Conservation (phyloP, 768 basidiomycete genomes). For the Suillus occidentalis region DNA sequence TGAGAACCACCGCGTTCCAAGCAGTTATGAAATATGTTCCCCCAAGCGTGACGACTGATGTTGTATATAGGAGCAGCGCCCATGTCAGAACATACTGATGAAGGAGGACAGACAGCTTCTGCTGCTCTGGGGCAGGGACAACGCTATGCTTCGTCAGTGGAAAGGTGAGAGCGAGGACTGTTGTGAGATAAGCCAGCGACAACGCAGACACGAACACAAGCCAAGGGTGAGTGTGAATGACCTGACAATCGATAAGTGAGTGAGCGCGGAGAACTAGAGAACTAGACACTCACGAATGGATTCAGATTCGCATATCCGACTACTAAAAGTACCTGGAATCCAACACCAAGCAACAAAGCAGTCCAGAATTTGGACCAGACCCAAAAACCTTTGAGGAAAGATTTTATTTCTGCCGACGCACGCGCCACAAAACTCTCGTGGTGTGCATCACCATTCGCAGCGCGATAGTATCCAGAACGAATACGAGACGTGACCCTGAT, state of each 20-base stretch:
- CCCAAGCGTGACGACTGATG: conserved; percentile 45
- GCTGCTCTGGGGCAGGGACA: conserved; percentile 35
- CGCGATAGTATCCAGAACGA: conserved; percentile 13
- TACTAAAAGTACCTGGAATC: conserved; percentile 48
- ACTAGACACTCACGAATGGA: conserved; percentile 51
- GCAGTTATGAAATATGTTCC: conserved; percentile 57
- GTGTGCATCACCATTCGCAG: conserved; percentile 7
- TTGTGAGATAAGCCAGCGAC: conserved; percentile 50
- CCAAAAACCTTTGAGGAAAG: conserved; percentile 37
- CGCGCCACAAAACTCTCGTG: conserved; percentile 13
- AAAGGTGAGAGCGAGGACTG: conserved; percentile 43
- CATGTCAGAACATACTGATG: conserved; percentile 61
- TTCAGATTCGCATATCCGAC: conserved; percentile 55
- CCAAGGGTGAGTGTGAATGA: conserved; percentile 58
- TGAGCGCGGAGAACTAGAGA: not conserved
- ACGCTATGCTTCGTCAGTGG: conserved; percentile 26
- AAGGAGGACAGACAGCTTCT: conserved; percentile 51
- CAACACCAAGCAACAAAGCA: conserved; percentile 46
- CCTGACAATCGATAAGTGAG: conserved; percentile 35
- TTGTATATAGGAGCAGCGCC: conserved; percentile 53
- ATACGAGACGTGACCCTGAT: conserved; percentile 20
- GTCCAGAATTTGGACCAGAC: conserved; percentile 65
- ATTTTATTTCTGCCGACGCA: conserved; percentile 26
- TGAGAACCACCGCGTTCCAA: conserved; percentile 49
- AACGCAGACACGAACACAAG: conserved; percentile 49